Evolutionary conservation across 148 eudicot genomes (phyloP), one percentile per base, ranked within the genome.

Genomic region (Camellia sinensis): DNA sequence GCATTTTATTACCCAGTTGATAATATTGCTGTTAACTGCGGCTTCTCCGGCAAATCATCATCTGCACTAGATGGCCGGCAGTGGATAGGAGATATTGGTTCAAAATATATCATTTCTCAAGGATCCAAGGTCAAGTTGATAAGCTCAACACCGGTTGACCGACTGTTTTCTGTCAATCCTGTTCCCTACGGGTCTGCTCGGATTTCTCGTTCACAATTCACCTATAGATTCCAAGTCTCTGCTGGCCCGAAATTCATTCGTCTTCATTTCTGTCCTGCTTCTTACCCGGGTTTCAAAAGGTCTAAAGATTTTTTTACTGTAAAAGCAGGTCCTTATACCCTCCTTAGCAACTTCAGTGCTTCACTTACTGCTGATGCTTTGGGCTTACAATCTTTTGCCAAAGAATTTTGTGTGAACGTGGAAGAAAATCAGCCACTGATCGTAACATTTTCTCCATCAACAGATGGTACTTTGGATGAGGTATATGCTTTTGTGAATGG

Each of bases 401-500:
- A 76, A 65, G 88, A 86, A 29, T 88, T 73, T 64, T 80, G 82
- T 21, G 62, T 78, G 15, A 37, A 46, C 6, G 76, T 81, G 18
- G 67, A 70, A 2, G 45, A 82, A 10, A 78, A 84, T 50, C 37
- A 77, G 48, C 57, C 66, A 15, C 12, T 90, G 21, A 73, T 29
- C 15, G 44, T 88, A 64, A 82, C 71, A 7, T 87, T 90, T 66
- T 73, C 82, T 14, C 83, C 90, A 0, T 77, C 82, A 9, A 11
- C 9, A 2, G 52, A 4, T 62, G 68, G 57, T 54, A 8, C 65
- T 50, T 43, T 18, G 12, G 14, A 79, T 12, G 46, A 70, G 53
- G 19, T 67, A 0, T 82, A 82, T 73, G 90, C 89, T 15, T 88
- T 88, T 63, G 78, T 88, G 6, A 88, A 88, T 59, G 90, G 86